Conservation (phyloP, 2,329 filamentous ascomycete species). For the Beauveria sp. region DNA sequence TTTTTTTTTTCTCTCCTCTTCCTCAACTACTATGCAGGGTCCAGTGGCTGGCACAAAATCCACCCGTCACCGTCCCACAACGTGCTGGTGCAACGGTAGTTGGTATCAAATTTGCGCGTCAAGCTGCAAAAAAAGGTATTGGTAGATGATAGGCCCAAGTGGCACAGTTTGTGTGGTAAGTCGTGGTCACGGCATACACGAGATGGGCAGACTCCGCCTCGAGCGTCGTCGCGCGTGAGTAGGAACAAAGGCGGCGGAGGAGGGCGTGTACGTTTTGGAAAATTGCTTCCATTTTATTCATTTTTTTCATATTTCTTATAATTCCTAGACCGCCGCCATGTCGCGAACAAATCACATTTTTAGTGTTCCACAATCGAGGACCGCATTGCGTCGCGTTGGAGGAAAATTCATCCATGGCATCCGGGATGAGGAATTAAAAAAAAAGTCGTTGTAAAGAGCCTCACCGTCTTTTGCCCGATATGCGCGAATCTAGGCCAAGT, state of each 20-base stretch:
- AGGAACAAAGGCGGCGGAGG: background rate
- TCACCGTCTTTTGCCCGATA: background rate
- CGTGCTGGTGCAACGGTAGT: background rate
- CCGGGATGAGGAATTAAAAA: background rate
- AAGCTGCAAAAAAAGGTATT: background rate
- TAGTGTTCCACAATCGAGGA: background rate
- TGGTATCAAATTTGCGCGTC: background rate
- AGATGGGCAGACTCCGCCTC: conserved; percentile 2
- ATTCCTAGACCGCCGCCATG: background rate
- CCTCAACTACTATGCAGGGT: background rate
- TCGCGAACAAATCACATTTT: background rate
- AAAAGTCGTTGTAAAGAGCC: background rate
- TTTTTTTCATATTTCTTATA: background rate
- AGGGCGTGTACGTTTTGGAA: conserved; percentile 4
- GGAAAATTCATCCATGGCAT: background rate
- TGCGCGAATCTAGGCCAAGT: background rate
- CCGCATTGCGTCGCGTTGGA: background rate
- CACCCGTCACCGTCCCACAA: background rate
- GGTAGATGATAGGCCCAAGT: background rate
- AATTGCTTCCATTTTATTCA: background rate
- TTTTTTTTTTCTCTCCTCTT: background rate
- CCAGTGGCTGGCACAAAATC: background rate
- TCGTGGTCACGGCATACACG: background rate
- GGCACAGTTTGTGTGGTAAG: background rate
- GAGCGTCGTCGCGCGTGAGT: background rate